Evolutionary conservation across 345 rosid genomes (phyloP), one percentile per base, ranked within the genome.

Genomic region (Euphorbia lathyris): DNA sequence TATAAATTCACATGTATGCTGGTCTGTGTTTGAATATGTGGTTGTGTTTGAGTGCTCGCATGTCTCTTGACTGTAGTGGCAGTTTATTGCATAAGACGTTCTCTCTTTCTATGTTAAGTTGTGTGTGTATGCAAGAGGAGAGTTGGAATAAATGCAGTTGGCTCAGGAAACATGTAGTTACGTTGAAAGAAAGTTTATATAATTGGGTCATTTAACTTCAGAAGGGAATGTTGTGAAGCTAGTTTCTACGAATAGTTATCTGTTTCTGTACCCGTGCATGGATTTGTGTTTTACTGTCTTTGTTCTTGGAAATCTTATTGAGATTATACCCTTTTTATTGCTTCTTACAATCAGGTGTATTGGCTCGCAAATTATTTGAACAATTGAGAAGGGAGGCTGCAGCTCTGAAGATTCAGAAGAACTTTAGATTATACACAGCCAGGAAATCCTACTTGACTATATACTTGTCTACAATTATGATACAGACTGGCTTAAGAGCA

Each of bases 401-500:
- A 63, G 96, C 97, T 20, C 69, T 88, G 81, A 95, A 83, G 82
- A 89, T 95, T 74, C 96, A 95, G 77, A 95, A 85, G 87, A 89
- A 85, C 78, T 95, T 86, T 87, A 83, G 86, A 71, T 78, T 78
- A 74, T 83, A 81, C 73, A 85, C 71, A 70, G 90, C 91, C 76
- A 84, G 92, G 74, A 81, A 79, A 70, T 82, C 92, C 71, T 95
- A 92, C 73, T 32, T 78, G 59, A 66, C 83, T 32, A 70, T 75
- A 26, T 82, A 83, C 73, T 79, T 70, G 69, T 89, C 96, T 63
- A 90, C 93, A 42, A 83, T 89, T 63, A 75, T 82, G 63, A 72
- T 92, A 78, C 99, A 92, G 84, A 86, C 97, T 34, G 90, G 93
- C 36, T 83, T 92, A 73, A 90, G 97, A 80, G 96, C 93, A 58